Evolutionary conservation across 805 yeast species (phyloP).

Genomic region (Lachancea sp.): DNA sequence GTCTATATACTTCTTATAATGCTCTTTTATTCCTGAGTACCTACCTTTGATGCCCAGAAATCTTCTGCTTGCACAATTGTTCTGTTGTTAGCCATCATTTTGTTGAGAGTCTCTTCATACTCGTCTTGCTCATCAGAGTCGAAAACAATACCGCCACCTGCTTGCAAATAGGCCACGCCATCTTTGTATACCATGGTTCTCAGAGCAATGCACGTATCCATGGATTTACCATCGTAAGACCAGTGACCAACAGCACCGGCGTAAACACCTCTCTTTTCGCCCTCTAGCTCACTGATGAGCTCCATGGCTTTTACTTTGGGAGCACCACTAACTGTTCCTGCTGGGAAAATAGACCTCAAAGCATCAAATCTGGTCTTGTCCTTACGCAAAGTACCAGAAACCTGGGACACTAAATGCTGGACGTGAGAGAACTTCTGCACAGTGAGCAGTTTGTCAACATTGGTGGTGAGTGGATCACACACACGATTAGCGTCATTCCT

Average conservation of each 20-base stretch:
- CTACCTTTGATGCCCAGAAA: conserved; percentile 51
- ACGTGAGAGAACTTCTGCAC: conserved; percentile 95
- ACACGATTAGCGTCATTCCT: conserved; percentile 93
- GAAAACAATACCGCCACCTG: conserved; percentile 97
- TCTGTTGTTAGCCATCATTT: conserved; percentile 87
- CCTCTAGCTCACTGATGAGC: conserved; percentile 79
- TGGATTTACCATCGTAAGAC: conserved; percentile 90
- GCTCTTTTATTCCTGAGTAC: conserved; percentile 11
- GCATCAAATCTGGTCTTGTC: conserved; percentile 94
- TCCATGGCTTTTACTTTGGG: conserved; percentile 98
- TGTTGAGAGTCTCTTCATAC: conserved; percentile 93
- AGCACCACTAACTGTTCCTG: conserved; percentile 98
- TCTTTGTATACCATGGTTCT: conserved; percentile 95
- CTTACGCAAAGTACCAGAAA: conserved; percentile 78
- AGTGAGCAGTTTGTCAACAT: conserved; percentile 80
- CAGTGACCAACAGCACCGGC: conserved; percentile 99
- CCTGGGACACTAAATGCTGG: conserved; percentile 93
- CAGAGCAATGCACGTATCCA: conserved; percentile 97
- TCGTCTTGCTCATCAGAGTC: conserved; percentile 96
- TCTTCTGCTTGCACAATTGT: conserved; percentile 91
- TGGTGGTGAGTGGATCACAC: conserved; percentile 80
- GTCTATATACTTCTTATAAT: not conserved
- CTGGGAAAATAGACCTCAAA: conserved; percentile 95
- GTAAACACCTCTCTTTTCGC: conserved; percentile 90
- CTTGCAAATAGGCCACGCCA: conserved; percentile 87